phyloP scores from a whole-genome alignment of 2,329 filamentous ascomycete species.

The Capronia epimyces region DNA sequence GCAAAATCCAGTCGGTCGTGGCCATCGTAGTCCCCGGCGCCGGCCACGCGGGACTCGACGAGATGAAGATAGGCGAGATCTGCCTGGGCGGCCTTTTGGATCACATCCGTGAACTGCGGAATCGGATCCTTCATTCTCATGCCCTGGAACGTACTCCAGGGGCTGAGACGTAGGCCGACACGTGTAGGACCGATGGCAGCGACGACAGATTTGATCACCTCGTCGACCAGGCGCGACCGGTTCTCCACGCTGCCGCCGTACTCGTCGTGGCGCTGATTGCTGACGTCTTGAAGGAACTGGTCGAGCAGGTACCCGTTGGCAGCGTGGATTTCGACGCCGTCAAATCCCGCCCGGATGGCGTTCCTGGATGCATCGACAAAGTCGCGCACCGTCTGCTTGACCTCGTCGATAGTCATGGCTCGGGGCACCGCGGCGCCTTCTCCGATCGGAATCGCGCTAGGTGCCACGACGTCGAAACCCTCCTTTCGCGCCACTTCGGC shows the following conservation, averaged over 20 bases:
- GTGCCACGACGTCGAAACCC: conserved; percentile 1
- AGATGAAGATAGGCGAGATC: conserved; percentile 58
- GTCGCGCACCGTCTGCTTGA: conserved; percentile 38
- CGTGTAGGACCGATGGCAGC: conserved; percentile 43
- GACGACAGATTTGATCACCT: conserved; percentile 44
- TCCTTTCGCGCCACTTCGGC: conserved; percentile 21
- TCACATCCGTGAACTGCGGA: conserved; percentile 58
- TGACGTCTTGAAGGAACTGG: conserved; percentile 45
- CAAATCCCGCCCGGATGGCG: conserved; percentile 48
- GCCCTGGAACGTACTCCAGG: conserved; percentile 36
- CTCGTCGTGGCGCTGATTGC: conserved; percentile 46
- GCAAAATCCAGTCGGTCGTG: conserved; percentile 41
- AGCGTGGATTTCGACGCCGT: conserved; percentile 40
- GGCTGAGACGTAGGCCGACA: conserved; percentile 44
- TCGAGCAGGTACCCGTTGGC: conserved; percentile 48
- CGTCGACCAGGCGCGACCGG: conserved; percentile 50
- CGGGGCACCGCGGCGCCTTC: conserved; percentile 28
- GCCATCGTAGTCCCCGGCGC: conserved; percentile 23
- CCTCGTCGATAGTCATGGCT: conserved; percentile 38
- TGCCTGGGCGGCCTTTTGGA: conserved; percentile 47
- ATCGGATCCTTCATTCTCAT: conserved; percentile 58
- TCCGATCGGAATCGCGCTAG: conserved; percentile 9
- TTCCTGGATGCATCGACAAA: conserved; percentile 46
- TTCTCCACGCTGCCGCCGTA: conserved; percentile 51
- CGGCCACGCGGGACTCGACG: conserved; percentile 51